Percentiles rank a stretch among this genome's conserved stretches.
These are phyloP conservation scores for Cadophora gregata DNA, from an alignment of 2,329 filamentous ascomycete species.

Conservation along the genomic window DNA sequence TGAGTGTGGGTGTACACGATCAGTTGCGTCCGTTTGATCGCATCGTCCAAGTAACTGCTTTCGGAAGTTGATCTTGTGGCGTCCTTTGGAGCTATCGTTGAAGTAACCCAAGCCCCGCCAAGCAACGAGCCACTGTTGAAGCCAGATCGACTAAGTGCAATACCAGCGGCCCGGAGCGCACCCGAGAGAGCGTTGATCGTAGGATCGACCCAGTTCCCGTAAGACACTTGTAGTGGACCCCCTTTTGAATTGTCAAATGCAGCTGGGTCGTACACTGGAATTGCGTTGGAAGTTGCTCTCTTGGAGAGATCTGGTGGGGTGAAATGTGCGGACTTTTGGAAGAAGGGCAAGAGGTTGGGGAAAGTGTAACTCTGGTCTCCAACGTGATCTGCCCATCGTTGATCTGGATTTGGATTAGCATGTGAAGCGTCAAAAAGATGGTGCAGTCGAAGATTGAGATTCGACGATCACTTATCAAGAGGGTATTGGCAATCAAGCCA, in stretches of 20 bases:
- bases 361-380: conserved; percentile 53
- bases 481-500: background rate
- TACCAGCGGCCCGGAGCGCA: conserved; percentile 28
- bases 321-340: conserved; percentile 44
- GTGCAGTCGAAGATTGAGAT: background rate
- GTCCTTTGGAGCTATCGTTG: conserved; percentile 28
- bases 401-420: conserved; percentile 31
- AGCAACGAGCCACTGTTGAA: conserved; percentile 35
- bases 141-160: conserved; percentile 23
- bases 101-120: conserved; percentile 23
- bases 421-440: conserved; percentile 14
- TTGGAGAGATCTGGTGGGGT: conserved; percentile 38
- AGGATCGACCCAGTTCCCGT: conserved; percentile 44
- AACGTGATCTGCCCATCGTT: conserved; percentile 51
- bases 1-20: conserved; percentile 30
- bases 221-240: conserved; percentile 51
- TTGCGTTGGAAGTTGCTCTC: conserved; percentile 39
- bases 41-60: conserved; percentile 6
- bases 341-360: conserved; percentile 53
- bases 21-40: conserved; percentile 18
- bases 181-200: conserved; percentile 19
- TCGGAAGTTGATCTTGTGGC: conserved; percentile 30
- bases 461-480: background rate
- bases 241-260: conserved; percentile 41
- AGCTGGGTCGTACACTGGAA: conserved; percentile 39